Base-by-base conservation (phyloP, 495 filamentous ascomycete genomes). In the Lasiosphaeria miniovina region DNA sequence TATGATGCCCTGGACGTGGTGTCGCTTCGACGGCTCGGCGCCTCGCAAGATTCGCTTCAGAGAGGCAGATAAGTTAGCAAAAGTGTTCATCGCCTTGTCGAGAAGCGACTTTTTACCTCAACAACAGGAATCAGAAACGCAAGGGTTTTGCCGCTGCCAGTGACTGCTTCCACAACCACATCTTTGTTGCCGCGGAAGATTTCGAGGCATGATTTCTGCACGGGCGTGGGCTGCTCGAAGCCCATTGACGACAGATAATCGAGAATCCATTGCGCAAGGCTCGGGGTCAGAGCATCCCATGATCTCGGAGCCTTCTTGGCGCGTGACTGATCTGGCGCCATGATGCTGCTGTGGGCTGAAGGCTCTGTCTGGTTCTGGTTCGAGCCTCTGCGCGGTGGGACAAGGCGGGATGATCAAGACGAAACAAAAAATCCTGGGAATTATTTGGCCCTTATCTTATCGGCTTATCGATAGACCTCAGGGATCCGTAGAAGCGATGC, bases 101-200 rank as follows among this genome's bases (percentile, higher is more conserved):
- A 32, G 5, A 6, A 36, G 1, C 0, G 7, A 51, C 1, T 52
- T n/a, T 55, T 35, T 45, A 70, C 69, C 61, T 96, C 91, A 11
- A 97, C 80, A 3, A 97, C 76, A 0, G 94, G 94, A 33, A 98
- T 89, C 50, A 98, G 73, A 66, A 94, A 98, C 2, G 91, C 88
- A 46, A 97, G 75, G 0, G 94, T 98, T 74, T 98, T 98, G 49
- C 94, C 94, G 68, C 89, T 94, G 7, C 95, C 94, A 3, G 94
- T 98, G 7, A 97, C 94, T 3, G 94, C 95, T 81, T 96, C 93
- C 34, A 97, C 93, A 3, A 98, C 93, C 0, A 98, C 93, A 75
- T 98, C 94, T 66, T 97, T 97, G 72, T 98, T 90, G 7, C 86
- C 87, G 75, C 90, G 86, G 72, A 97, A 96, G 14, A 96, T 82